Base-by-base conservation (phyloP, 2,329 filamentous ascomycete species). In the Pestalotiopsis sp. region DNA sequence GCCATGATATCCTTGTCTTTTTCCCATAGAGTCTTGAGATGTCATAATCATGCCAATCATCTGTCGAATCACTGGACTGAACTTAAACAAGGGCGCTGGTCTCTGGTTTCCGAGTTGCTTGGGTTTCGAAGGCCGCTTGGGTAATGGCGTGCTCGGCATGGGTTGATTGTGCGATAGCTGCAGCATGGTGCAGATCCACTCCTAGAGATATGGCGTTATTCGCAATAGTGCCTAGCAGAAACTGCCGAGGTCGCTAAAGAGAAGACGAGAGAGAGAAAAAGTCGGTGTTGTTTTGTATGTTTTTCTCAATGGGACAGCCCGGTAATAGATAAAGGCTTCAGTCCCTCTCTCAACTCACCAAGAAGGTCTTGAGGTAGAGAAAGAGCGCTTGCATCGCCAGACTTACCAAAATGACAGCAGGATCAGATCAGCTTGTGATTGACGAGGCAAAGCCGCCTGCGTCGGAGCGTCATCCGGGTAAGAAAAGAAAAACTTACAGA, bases 141-240 rank as follows among this genome's bases (percentile, higher is more conserved):
- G 36, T 49, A 14, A 64, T 64, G 38, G 38, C 61, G 61, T 64
- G 61, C 61, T 64, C 36, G 17, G 39, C 61, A 64, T 64, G 61
- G 45, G 61, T 64, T 17, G 7, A 64, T 64, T 64, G 39, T 23
- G 61, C 20, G 38, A 64, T 36, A 49, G 17, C 61, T 64, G 61
- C 61, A 64, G 31, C 31, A 36, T 36, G 31, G 31, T 45, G 61
- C n/a, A 12, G 38, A 49, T 64, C 61, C 61, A 64, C 61, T 64
- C 17, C 39, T 52, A 20, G 38, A 11, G 38, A 45, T 49, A 64
- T 64, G 61, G 61, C 61, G 61, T 64, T 64, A 64, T 64, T 64
- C 61, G 20, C n/a, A 31, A 27, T 49, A 64, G 9, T 23, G 14
- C 7, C 27, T 36, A 27, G 23, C 20, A 49, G 20, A 36, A 52